Base-by-base conservation (phyloP, 2,329 filamentous ascomycete genomes). In the Tolypocladium inflatum region DNA sequence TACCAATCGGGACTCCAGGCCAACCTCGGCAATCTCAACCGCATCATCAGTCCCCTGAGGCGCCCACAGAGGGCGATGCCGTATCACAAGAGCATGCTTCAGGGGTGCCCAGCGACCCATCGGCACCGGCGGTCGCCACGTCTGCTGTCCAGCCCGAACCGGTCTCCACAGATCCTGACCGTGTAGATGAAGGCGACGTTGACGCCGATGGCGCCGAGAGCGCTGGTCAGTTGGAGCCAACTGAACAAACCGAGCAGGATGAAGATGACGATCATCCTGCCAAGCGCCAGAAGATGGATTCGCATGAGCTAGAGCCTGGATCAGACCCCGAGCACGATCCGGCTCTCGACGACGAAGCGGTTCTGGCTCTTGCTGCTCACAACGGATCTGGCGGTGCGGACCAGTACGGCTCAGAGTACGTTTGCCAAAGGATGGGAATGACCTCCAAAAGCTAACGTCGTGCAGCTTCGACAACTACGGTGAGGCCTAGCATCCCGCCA, bases 301-400 rank as follows among this genome's bases (percentile, higher is more conserved):
- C 58, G 5, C 67, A 69, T 4, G 67, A 65, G 4, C 37, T 60
- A 6, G 54, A 56, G 11, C 55, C 55, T 37, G 64, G 65, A 2
- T 60, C 66, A 4, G 65, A 68, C 19, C 55, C 67, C n/a, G 62
- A 66, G 13, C 70, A 73, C 17, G 70, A 73, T 19, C 65, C 68
- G 10, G 62, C 69, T 0, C 64, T 79, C 17, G 76, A 79, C 35
- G 78, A 81, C 58, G 77, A 79, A 58, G 77, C 77, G 6, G 75
- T 81, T 15, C 61, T 81, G 60, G 78, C 76, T 9, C 65, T 81
- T 48, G 75, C 77, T 21, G 75, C 72, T 4, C 76, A 79, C 58
- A 76, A 73, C 63, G 70, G 71, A 37, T 62, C 69, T 2, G 67
- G 68, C 2, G 60, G 67, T 4, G 65, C 72, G 4, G 74, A 78